Evolutionary conservation across 257 asterid species (phyloP), one percentile per base, ranked within the genome.

Genomic region (Lycium ferocissimum): DNA sequence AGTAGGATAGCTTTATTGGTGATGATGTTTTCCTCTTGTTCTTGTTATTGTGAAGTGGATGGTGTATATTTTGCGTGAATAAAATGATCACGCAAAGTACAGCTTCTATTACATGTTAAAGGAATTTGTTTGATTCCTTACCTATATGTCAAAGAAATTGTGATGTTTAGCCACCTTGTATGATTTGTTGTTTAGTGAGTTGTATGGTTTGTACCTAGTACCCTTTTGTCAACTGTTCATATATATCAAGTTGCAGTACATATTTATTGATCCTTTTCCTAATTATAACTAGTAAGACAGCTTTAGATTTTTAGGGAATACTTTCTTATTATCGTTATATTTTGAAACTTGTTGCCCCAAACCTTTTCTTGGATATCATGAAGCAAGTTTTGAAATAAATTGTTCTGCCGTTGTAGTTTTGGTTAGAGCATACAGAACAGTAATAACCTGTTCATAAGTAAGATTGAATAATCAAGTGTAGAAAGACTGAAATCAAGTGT

Each of bases 11-110:
- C 58, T 43, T 71, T 62, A 22, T 65, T 66, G 7, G 59, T 20
- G 5, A 3, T 17, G n/a, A 12, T 47, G 59, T 73, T 45, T 47
- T 73, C 58, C 1, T 9, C 47, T 37, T 71, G 22, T 71, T 18
- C 13, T 47, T 84, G 65, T 17, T 83, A 45, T 82, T 58, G 79
- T 81, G 56, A 47, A 65, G 57, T 79, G 75, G 59, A 83, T 82
- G 35, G 71, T 73, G 85, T 79, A 61, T 79, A 83, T 85, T 58
- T 79, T 80, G 79, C 83, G 71, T 18, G 72, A 20, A 76, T 65
- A 14, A 72, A 40, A 70, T n/a, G 13, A 35, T 71, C 83, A 63
- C 40, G 13, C 86, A 86, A 22, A 76, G 13, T 76, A 76, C 2
- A 51, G 15, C 17, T 43, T 76, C 8, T 76, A 51, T 7, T 73